Base-by-base conservation (phyloP, 1,284 basidiomycete genomes). In the Moesziomyces antarcticus region DNA sequence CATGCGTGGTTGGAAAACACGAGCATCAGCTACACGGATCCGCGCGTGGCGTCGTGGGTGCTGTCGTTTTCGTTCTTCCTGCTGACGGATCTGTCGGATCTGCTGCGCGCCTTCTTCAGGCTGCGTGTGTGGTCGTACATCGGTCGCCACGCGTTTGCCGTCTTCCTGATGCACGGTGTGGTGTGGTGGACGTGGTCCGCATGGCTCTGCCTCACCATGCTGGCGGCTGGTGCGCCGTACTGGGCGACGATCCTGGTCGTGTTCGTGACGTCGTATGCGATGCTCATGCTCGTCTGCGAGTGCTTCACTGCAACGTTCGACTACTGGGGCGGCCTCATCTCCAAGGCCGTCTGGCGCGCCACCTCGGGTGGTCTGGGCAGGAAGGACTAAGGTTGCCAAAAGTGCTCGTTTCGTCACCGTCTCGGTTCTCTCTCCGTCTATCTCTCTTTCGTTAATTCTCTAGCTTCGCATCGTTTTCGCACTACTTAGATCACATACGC, bases 271-370 rank as follows among this genome's bases (percentile, higher is more conserved):
- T 73, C 62, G 35, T 80, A 80, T 52, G 56, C 48, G 13, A 11
- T 71, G 42, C 67, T 80, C 22, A 56, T 69, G 25, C 25, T 72
- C 27, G 52, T 80, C 37, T 69, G 67, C 37, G 75, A 77, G 27
- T 67, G 53, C 56, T 80, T 78, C 52, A 80, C 79, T 2, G 61
- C 70, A 13, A 80, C 79, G 5, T 79, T 80, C 40, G 79, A 80
- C 47, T 30, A 42, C 21, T 80, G 79, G 79, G 75, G 77, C 16
- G 68, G 73, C 14, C 49, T 65, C 21, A 60, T 80, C 57, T 78
- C 73, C 47, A 79, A 78, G 59, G 61, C 77, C 6, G 56, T 77
- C 48, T 79, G 75, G 73, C 52, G 79, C 25, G 69, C 69, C 13
- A 64, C 70, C 6, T 74, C 72, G 11, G 75, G 73, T n/a, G 77